Conservation (phyloP, 2,329 filamentous ascomycete species). For the Boeremia exigua region DNA sequence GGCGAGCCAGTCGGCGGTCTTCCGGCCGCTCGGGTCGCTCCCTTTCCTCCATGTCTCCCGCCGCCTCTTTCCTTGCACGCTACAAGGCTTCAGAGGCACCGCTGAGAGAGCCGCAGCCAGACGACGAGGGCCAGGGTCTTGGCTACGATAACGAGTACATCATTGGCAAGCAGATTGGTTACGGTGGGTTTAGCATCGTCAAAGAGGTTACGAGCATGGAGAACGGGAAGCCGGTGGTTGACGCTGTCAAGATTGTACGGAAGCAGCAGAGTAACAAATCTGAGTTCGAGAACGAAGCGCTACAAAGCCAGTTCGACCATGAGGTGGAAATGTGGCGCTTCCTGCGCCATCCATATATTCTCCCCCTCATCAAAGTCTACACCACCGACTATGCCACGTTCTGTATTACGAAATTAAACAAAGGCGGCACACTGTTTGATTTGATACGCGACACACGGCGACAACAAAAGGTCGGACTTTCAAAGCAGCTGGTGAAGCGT, state of each 20-base stretch:
- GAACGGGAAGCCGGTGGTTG: slow-evolving; percentile 58
- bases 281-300: slow-evolving; percentile 68
- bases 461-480: slow-evolving; percentile 53
- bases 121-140: slow-evolving; percentile 72
- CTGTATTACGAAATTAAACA: slow-evolving; percentile 69
- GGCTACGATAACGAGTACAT: slow-evolving; percentile 67
- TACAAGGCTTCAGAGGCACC: slow-evolving; percentile 51
- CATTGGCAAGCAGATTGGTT: slow-evolving; percentile 69
- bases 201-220: slow-evolving; percentile 71
- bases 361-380: slow-evolving; percentile 68
- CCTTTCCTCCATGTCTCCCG: slow-evolving; percentile 61
- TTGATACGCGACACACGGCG: slow-evolving; percentile 62
- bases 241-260: slow-evolving; percentile 72
- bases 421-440: slow-evolving; percentile 70
- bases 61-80: slow-evolving; percentile 63
- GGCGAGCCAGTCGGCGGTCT: slow-evolving; percentile 46
- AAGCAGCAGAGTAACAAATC: slow-evolving; percentile 62
- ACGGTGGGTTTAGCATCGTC: slow-evolving; percentile 70
- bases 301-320: slow-evolving; percentile 72
- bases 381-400: slow-evolving; percentile 73
- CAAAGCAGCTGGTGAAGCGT: slow-evolving; percentile 60
- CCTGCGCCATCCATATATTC: slow-evolving; percentile 66
- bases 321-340: slow-evolving; percentile 73
- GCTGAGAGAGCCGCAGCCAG: slow-evolving; percentile 58
- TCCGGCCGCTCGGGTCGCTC: slow-evolving; percentile 58